Base-by-base conservation (phyloP, 495 filamentous ascomycete species). In the Aspergillus coremiiformis region DNA sequence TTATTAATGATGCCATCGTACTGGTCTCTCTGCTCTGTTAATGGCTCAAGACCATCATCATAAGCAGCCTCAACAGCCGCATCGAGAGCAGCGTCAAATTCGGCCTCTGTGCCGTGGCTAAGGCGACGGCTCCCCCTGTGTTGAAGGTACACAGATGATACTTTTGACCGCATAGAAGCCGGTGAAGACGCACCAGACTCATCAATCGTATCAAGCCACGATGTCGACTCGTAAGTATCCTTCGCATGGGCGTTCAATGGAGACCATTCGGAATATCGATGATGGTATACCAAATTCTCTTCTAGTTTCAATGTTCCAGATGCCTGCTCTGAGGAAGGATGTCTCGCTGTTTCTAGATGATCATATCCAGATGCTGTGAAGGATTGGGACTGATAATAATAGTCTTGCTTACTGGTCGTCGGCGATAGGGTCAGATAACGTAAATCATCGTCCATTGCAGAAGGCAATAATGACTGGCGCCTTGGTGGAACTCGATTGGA, bases 161-260 rank as follows among this genome's bases (percentile, higher is more conserved):
- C 80, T 47, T 86, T 74, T 0, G 91, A 94, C 64, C 90, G 86
- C 1, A 87, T 76, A n/a, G 89, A 95, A 3, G 88, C 86, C 19
- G 81, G 74, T 5, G 82, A 84, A 20, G 91, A 95, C 14, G 81
- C 85, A 27, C 85, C 89, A 8, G 90, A 96, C 63, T 98, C 93
- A 66, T 97, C 92, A 49, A 97, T 97, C 0, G 93, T 94, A 62
- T 96, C 90, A 8, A 98, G 70, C 93, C 93, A 98, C 5, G 91
- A 95, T 20, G 86, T 86, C 12, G 90, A 87, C 53, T 87, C 88
- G 51, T 86, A 88, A 24, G 76, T 72, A 26, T 76, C 81, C 33
- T 53, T 59, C 3, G 20, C 49, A 6, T 56, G 52, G 8, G 62
- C 60, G 45, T 65, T 64, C 53, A 62, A 50, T 29, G 63, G 48